Evolutionary conservation across 202 grass and related monocot species (phyloP), one percentile per base, ranked within the genome.

Genomic region (Setaria viridis): DNA sequence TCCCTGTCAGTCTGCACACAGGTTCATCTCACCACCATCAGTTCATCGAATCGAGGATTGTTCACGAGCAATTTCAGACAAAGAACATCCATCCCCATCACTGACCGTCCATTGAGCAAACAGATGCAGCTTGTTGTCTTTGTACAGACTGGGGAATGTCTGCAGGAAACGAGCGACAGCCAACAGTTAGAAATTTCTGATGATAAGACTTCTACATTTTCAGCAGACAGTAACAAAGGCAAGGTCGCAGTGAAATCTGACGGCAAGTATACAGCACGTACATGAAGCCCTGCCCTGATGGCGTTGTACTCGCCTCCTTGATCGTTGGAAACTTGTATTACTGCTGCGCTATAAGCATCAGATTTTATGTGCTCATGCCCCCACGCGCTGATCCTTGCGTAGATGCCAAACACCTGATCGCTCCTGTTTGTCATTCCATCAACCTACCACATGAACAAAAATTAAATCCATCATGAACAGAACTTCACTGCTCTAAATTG

Each of bases 211-310:
- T 60, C 21, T 56, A 3, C 6, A 15, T 30, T 67, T 67, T n/a
- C 17, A n/a, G 2, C 37, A 10, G 34, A 68, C 35, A 17, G 65
- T 2, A 21, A 10, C 2, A 20, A 17, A 56, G 35, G 20, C 16
- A 43, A 42, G 15, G 35, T n/a, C 7, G 39, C 39, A 6, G 11
- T 5, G 39, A 70, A 20, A 19, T 41, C 1, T 4, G 11, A 58
- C 55, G 51, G 51, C 6, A 54, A 16, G 5, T 54, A 17, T 14
- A 33, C 4, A 39, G 0, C 5, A 41, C 50, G 35, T 76, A 58
- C 73, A 76, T 76, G 73, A 20, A 76, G 53, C 2, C 73, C 73
- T 41, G 53, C 73, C 34, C 51, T 58, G 10, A 76, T 41, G 53
- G 53, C 53, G 34, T 41, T 76, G 50, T 39, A 76, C 33, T 39